phyloP scores from a whole-genome alignment of 2,329 filamentous ascomycete species.

The Thielaviopsis musarum region DNA sequence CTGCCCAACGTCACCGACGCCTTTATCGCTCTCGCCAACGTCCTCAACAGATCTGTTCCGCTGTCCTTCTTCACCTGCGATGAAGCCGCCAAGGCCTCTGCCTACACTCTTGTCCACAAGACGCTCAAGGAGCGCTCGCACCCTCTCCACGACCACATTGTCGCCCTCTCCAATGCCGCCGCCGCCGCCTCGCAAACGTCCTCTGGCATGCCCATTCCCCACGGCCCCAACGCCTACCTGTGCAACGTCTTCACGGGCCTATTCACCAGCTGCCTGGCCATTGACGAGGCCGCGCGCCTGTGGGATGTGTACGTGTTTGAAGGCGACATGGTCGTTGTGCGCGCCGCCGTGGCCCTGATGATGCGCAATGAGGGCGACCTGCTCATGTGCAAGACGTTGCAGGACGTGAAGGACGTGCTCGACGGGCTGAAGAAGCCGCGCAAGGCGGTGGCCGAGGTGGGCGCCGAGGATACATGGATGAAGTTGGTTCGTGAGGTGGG shows the following conservation, averaged over 20 bases:
- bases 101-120: conserved; percentile 52
- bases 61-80: conserved; percentile 62
- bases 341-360: conserved; percentile 54
- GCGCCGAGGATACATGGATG: conserved; percentile 34
- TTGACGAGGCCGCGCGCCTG: conserved; percentile 55
- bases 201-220: background rate
- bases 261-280: conserved; percentile 44
- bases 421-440: conserved; percentile 19
- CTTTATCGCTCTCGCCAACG: conserved; percentile 58
- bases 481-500: conserved; percentile 23
- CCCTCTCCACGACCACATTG: conserved; percentile 46
- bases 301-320: conserved; percentile 79
- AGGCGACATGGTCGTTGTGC: conserved; percentile 53
- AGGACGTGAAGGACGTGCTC: conserved; percentile 27
- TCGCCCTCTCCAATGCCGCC: conserved; percentile 13
- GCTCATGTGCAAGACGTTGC: conserved; percentile 27
- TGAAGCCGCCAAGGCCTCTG: conserved; percentile 46
- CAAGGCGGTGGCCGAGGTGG: conserved; percentile 23
- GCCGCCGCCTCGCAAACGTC: background rate
- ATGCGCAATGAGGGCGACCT: conserved; percentile 34
- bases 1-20: conserved; percentile 43
- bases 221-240: conserved; percentile 35
- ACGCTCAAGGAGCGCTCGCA: conserved; percentile 49
- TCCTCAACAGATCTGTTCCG: conserved; percentile 59
- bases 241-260: conserved; percentile 43